phyloP scores from a whole-genome alignment of 768 basidiomycete species.

The Calocybe gangraenosa region DNA sequence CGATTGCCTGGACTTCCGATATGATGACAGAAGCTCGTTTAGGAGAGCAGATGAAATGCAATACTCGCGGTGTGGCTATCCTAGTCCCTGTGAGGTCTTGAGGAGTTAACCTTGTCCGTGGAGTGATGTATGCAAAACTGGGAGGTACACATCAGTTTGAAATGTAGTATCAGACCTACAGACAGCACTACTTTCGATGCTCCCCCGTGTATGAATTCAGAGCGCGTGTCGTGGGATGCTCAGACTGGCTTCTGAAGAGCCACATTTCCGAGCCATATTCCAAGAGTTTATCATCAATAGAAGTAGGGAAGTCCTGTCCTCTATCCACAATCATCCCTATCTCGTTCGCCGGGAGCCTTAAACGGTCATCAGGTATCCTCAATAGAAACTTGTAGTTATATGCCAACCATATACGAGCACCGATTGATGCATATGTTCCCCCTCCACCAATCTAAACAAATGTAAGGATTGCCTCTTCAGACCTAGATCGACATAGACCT shows the following conservation, averaged over 20 bases:
- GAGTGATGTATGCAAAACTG: constrained; percentile 79
- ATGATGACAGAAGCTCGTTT: constrained; percentile 62
- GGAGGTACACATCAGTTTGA: not conserved
- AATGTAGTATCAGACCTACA: not conserved
- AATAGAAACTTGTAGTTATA: not conserved
- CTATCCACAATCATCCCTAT: constrained; percentile 85
- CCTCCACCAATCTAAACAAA: constrained; percentile 76
- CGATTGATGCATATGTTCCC: constrained; percentile 78
- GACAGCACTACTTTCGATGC: constrained; percentile 49
- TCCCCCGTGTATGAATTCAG: constrained; percentile 76
- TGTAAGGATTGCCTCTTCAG: not conserved
- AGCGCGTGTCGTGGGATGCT: constrained; percentile 61
- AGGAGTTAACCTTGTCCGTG: constrained; percentile 67
- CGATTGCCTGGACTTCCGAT: constrained; percentile 50
- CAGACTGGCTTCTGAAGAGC: constrained; percentile 61
- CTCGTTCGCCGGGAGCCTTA: constrained; percentile 59
- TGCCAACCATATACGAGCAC: constrained; percentile 73
- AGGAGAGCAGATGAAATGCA: constrained; percentile 90
- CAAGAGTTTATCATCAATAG: constrained; percentile 51
- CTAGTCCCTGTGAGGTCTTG: constrained; percentile 55
- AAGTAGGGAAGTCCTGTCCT: constrained; percentile 69
- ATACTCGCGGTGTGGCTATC: constrained; percentile 42
- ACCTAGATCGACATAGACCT: constrained; percentile 17
- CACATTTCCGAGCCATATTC: constrained; percentile 74
- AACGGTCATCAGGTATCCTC: not conserved